Evolutionary conservation across 2,329 filamentous ascomycete genomes (phyloP).

Genomic region (Tympanopsis confertula): DNA sequence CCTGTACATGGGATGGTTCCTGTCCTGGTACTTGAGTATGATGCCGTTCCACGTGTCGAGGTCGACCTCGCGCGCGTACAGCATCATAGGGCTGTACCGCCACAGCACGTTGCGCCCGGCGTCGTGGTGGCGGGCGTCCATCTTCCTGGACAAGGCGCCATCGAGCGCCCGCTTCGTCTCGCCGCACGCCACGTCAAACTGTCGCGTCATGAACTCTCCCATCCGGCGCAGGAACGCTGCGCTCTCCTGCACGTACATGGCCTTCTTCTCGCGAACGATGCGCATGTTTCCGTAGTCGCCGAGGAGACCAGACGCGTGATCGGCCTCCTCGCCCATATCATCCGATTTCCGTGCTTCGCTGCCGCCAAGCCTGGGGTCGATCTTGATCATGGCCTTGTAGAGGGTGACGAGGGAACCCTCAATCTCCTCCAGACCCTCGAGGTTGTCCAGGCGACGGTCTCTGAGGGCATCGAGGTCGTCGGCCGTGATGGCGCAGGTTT

Average conservation of each 20-base stretch:
- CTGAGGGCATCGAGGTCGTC: constrained; percentile 65
- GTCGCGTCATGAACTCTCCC: constrained; percentile 68
- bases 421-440: constrained; percentile 62
- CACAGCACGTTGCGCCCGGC: constrained; percentile 64
- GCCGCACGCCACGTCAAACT: constrained; percentile 66
- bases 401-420: constrained; percentile 68
- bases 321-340: constrained; percentile 23
- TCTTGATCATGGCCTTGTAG: constrained; percentile 87
- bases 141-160: constrained; percentile 45
- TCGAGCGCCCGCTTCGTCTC: constrained; percentile 57
- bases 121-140: constrained; percentile 62
- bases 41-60: constrained; percentile 69
- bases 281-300: constrained; percentile 81
- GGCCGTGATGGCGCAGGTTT: constrained; percentile 78
- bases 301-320: constrained; percentile 36
- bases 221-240: constrained; percentile 67
- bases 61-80: constrained; percentile 82
- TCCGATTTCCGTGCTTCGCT: constrained; percentile 33
- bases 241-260: constrained; percentile 72
- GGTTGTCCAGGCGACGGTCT: constrained; percentile 60
- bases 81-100: constrained; percentile 76
- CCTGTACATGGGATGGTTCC: constrained; percentile 66
- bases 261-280: constrained; percentile 86
- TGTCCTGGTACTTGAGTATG: constrained; percentile 69
- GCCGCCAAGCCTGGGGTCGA: constrained; percentile 67